Percentiles rank a stretch among this genome's conserved stretches.
Evolutionary conservation across 1,284 basidiomycete species (phyloP).

Genomic region (Afroboletus lepidellus): DNA sequence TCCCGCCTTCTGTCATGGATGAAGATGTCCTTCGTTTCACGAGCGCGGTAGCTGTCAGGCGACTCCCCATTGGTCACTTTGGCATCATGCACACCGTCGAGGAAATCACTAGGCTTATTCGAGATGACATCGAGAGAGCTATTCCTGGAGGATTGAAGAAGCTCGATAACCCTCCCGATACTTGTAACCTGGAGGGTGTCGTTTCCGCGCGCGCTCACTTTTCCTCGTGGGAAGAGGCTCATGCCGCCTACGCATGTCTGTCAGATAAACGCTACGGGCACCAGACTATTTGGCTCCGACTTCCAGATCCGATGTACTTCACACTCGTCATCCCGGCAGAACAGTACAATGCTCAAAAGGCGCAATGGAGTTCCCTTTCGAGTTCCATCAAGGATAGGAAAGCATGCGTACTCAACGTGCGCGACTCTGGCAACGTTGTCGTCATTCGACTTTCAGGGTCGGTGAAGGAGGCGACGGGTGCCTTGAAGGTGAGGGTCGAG

Average conservation of each 20-base stretch:
- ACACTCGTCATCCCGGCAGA: slow-evolving; percentile 43
- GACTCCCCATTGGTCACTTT: slow-evolving; percentile 9
- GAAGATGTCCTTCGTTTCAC: slow-evolving; percentile 23
- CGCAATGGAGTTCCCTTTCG: slow-evolving; percentile 45
- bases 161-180: slow-evolving; percentile 24
- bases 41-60: slow-evolving; percentile 21
- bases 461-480: slow-evolving; percentile 48
- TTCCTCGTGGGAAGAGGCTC: slow-evolving; percentile 46
- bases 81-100: neutral
- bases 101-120: slow-evolving; percentile 15
- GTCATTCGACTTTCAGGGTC: slow-evolving; percentile 34
- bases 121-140: slow-evolving; percentile 19
- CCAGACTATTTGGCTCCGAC: slow-evolving; percentile 35
- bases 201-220: slow-evolving; percentile 42
- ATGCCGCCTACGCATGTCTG: slow-evolving; percentile 36
- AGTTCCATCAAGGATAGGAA: slow-evolving; percentile 33
- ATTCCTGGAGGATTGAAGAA: slow-evolving; percentile 15
- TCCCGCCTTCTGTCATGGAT: slow-evolving; percentile 24
- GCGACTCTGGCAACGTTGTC: slow-evolving; percentile 20
- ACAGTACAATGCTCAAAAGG: slow-evolving; percentile 52
- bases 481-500: slow-evolving; percentile 59
- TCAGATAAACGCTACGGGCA: slow-evolving; percentile 29
- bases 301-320: slow-evolving; percentile 47
- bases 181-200: slow-evolving; percentile 24
- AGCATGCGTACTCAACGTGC: slow-evolving; percentile 29